Conservation (phyloP, 306 rosid species). For the Ziziphus jujuba region DNA sequence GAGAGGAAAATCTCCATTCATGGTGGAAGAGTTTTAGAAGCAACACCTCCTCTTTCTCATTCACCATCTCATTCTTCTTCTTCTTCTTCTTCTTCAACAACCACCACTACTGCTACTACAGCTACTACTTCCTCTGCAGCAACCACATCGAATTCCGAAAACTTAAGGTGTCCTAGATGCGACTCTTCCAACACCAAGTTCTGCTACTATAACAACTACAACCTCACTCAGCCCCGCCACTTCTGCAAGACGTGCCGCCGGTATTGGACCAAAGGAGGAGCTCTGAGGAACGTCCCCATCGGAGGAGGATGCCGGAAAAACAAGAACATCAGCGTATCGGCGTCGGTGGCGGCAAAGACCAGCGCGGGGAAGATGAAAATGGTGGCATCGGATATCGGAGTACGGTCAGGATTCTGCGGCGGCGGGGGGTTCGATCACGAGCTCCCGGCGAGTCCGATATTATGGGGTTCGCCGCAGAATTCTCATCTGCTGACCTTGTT, state of each 20-base stretch:
- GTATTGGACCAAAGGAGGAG: constrained; percentile 88
- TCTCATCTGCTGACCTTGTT: constrained; percentile 65
- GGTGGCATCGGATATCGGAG: constrained; percentile 51
- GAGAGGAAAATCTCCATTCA: constrained; percentile 61
- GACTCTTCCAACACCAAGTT: constrained; percentile 88
- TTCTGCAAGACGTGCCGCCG: constrained; percentile 99
- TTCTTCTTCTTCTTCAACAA: no score
- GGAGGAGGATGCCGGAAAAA: constrained; percentile 81
- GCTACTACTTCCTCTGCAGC: constrained; percentile 1
- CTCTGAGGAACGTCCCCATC: constrained; percentile 68
- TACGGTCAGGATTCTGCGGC: constrained; percentile 40
- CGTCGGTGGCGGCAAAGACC: constrained; percentile 35
- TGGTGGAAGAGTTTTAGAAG: constrained; percentile 36
- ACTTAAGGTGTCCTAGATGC: constrained; percentile 71
- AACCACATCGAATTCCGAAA: constrained; percentile 40
- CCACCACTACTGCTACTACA: constrained; percentile 13
- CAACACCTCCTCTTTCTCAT: constrained; percentile 40
- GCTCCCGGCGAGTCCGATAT: constrained; percentile 48
- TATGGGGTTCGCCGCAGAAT: constrained; percentile 92
- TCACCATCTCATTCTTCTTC: constrained; percentile 39
- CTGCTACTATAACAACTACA: constrained; percentile 89
- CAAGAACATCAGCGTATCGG: constrained; percentile 37
- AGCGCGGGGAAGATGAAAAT: constrained; percentile 53
- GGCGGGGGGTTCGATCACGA: constrained; percentile 44
- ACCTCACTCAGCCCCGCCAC: constrained; percentile 97